These are phyloP conservation scores for Ophiorrhiza pumila DNA, from an alignment of 257 asterid genomes.

Conservation along the genomic window DNA sequence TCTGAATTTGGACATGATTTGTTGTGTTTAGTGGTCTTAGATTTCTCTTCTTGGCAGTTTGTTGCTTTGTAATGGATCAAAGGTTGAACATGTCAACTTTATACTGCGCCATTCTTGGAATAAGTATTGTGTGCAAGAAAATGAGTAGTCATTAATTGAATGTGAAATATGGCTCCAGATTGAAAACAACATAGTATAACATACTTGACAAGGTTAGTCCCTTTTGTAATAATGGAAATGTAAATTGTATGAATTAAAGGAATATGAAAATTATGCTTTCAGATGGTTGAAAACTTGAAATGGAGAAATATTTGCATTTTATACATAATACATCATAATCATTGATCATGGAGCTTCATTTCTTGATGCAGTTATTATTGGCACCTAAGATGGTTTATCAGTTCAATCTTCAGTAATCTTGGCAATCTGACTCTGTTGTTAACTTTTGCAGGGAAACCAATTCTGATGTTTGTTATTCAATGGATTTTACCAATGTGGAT, in stretches of 20 bases:
- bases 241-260: not conserved
- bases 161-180: not conserved
- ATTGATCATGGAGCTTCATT: not conserved
- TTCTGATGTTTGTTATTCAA: slow-evolving; percentile 38
- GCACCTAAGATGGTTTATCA: not conserved
- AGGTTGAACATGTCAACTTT: not conserved
- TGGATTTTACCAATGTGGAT: slow-evolving; percentile 72
- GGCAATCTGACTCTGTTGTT: not conserved
- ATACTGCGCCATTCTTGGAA: not conserved
- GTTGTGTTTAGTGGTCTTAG: not conserved
- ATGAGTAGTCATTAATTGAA: not conserved
- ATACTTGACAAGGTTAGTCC: not conserved
- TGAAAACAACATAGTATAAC: not conserved
- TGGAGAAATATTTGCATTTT: too few relatives aligned
- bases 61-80: not conserved
- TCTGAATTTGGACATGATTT: not conserved
- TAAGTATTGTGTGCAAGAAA: not conserved
- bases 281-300: not conserved
- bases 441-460: slow-evolving; percentile 57
- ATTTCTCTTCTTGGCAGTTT: not conserved
- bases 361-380: not conserved
- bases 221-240: too few relatives aligned
- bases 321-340: too few relatives aligned
- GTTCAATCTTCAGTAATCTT: not conserved
- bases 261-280: not conserved